Base-by-base conservation (phyloP, 129 eudicot species). In the Tagetes patula region DNA sequence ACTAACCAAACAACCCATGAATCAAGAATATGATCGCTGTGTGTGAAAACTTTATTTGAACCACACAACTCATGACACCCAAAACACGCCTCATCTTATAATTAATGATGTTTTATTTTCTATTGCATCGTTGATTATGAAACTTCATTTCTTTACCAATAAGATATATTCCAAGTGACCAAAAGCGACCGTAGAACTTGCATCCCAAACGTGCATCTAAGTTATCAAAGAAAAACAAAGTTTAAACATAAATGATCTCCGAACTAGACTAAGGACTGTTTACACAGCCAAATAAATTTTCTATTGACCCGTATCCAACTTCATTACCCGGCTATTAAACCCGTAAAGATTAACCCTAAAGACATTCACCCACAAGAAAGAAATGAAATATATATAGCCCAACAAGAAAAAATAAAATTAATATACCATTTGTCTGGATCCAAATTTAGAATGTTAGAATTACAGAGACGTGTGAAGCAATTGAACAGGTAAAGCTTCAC, bases 401-500 rank as follows among this genome's bases (percentile, higher is more conserved):
- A 73, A 61, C 61, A 11, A 9, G 59, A 58, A 72, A 72, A 72
- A 62, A 40, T 20, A 37, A 76, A 68, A 77, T 54, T 50, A 80
- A 73, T 72, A 73, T 68, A 84, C 71, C 81, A 82, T 55, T 76
- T 53, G 27, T 67, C 73, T 43, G 48, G 63, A 69, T 67, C 60
- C 61, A 66, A 73, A 61, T 67, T 36, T 36, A 55, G 65, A 71
- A 65, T 73, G 82, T 79, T 80, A 63, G 77, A 77, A 69, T 76
- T 72, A 73, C 70, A 62, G 53, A 74, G 36, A 37, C 73, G 71
- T 77, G 62, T 75, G 66, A 71, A 39, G 81, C 11, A 73, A 62
- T 46, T 69, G 69, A 73, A 59, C 65, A 46, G 11, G 67, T 60
- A 54, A 32, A 33, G 71, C 73, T 54, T 90, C 85, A 90, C 76